Evolutionary conservation across 2,329 filamentous ascomycete species (phyloP).

Genomic region (Massarina eburnea): DNA sequence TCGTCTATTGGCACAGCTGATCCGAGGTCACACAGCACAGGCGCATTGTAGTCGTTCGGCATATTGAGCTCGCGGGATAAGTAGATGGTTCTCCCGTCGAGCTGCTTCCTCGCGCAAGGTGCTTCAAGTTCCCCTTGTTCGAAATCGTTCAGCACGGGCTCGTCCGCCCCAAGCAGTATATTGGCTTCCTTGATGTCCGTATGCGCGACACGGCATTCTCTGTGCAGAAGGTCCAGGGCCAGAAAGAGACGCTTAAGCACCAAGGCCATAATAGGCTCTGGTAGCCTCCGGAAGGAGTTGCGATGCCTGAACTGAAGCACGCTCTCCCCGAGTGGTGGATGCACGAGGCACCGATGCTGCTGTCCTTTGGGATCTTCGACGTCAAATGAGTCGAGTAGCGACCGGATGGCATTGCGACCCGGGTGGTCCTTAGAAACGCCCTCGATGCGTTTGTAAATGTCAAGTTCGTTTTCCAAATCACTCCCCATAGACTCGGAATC

Average conservation of each 20-base stretch:
- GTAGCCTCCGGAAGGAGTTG: constrained; percentile 18
- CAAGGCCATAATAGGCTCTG: constrained; percentile 22
- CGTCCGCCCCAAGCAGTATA: constrained; percentile 33
- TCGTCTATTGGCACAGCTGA: constrained; percentile 26
- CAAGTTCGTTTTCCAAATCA: constrained; percentile 8
- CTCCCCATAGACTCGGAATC: constrained; percentile 2
- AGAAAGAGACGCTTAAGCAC: constrained; percentile 21
- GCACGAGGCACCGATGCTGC: constrained; percentile 40
- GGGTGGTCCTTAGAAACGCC: constrained; percentile 21
- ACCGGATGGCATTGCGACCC: constrained; percentile 33
- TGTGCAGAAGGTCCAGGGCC: constrained; percentile 29
- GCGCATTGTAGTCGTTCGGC: constrained; percentile 11
- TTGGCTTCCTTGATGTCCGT: constrained; percentile 27
- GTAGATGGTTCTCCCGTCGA: constrained; percentile 31
- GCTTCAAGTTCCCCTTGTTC: constrained; percentile 28
- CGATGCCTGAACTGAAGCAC: constrained; percentile 18
- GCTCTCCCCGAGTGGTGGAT: constrained; percentile 35
- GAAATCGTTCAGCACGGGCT: constrained; percentile 27
- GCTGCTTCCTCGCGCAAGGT: constrained; percentile 30
- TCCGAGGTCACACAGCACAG: constrained; percentile 37
- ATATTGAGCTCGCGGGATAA: constrained; percentile 8
- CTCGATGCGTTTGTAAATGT: constrained; percentile 9
- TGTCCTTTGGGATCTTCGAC: constrained; percentile 28
- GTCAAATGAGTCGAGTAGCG: constrained; percentile 39
- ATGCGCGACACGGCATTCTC: constrained; percentile 13